These are phyloP conservation scores for Colletotrichum sp. DNA, from an alignment of 2,329 filamentous ascomycete genomes.

Conservation along the genomic window DNA sequence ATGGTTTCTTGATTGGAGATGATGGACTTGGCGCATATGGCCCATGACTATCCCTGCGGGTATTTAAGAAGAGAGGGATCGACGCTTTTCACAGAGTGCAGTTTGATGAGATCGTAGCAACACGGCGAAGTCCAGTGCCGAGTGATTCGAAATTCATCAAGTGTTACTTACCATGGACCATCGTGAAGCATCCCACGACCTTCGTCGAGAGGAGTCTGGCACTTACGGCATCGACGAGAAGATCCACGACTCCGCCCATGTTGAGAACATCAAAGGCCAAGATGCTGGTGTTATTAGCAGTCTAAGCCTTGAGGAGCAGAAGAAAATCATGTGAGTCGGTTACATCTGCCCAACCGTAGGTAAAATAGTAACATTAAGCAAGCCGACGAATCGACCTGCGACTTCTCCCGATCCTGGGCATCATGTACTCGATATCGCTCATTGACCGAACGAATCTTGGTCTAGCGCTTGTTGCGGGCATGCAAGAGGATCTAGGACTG, in stretches of 20 bases:
- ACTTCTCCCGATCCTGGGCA: constrained; percentile 38
- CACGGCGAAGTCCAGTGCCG: background rate
- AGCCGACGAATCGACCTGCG: constrained; percentile 33
- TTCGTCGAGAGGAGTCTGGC: background rate
- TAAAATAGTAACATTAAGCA: too few relatives aligned
- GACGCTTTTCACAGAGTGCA: background rate
- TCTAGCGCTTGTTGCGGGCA: constrained; percentile 21
- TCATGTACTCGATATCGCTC: constrained; percentile 24
- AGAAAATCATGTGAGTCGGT: constrained; percentile 2
- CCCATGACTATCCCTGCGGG: background rate
- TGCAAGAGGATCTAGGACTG: constrained; percentile 19
- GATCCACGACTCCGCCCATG: background rate
- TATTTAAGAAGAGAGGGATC: background rate
- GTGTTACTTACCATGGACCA: background rate
- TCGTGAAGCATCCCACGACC: background rate
- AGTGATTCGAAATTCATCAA: background rate
- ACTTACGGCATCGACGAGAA: constrained; percentile 1
- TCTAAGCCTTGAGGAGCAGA: constrained; percentile 3
- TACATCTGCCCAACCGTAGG: background rate
- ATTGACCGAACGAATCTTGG: constrained; percentile 22
- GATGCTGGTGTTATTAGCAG: background rate
- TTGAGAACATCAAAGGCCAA: background rate
- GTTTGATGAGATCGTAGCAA: background rate
- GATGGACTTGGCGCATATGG: background rate
- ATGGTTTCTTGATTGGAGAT: background rate